These are phyloP conservation scores for Simplicillium aogashimaense DNA, from an alignment of 2,329 filamentous ascomycete genomes.

Conservation along the genomic window DNA sequence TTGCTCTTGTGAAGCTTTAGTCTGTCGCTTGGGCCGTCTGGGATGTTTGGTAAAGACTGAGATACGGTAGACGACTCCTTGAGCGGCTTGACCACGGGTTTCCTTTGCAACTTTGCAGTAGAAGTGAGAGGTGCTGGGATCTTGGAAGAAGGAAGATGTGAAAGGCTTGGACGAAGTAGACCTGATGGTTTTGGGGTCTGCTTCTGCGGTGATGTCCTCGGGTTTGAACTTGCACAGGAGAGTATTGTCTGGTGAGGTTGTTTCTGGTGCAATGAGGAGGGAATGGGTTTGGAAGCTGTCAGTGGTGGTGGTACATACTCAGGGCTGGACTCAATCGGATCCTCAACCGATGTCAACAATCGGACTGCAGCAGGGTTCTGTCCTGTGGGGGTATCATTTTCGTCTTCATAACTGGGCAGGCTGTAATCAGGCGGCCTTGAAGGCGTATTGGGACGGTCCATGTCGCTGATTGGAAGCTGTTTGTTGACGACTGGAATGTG, in stretches of 20 bases:
- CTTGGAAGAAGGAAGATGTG: not conserved
- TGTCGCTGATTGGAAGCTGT: slow-evolving; percentile 14
- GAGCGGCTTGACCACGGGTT: slow-evolving; percentile 13
- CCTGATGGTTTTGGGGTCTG: not conserved
- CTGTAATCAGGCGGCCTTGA: slow-evolving; percentile 47
- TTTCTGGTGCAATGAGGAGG: slow-evolving; percentile 1
- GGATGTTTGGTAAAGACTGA: slow-evolving; percentile 37
- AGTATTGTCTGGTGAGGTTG: slow-evolving; percentile 4
- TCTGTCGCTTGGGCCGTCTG: slow-evolving; percentile 34
- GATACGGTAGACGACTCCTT: slow-evolving; percentile 22
- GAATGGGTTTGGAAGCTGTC: slow-evolving; percentile 7
- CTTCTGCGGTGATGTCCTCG: slow-evolving; percentile 2
- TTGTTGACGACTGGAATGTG: slow-evolving; percentile 17
- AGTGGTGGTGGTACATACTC: slow-evolving; percentile 41
- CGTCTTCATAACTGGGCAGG: slow-evolving; percentile 46
- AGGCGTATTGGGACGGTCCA: slow-evolving; percentile 41
- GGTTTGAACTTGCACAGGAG: slow-evolving; percentile 1
- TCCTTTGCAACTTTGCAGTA: slow-evolving; percentile 41
- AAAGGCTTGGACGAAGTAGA: slow-evolving; percentile 1
- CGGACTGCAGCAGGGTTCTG: slow-evolving; percentile 45
- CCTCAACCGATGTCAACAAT: slow-evolving; percentile 54
- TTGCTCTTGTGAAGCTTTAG: slow-evolving; percentile 19
- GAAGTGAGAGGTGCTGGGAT: slow-evolving; percentile 1
- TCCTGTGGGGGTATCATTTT: slow-evolving; percentile 36
- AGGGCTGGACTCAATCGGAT: slow-evolving; percentile 32